phyloP scores from a whole-genome alignment of 2,329 filamentous ascomycete genomes.

The Blastomyces parvus region DNA sequence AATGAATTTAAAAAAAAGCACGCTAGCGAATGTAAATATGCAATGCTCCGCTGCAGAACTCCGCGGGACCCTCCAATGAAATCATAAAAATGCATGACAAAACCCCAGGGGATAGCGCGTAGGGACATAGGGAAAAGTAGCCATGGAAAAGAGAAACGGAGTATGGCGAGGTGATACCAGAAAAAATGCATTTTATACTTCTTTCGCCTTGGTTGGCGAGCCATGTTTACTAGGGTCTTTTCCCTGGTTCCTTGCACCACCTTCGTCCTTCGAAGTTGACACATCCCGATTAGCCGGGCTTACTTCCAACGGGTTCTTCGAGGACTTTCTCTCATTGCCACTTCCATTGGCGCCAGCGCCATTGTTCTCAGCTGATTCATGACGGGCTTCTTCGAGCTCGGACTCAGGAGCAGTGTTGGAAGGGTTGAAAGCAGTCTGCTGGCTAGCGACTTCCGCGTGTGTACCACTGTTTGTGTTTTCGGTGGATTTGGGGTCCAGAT shows the following conservation, averaged over 20 bases:
- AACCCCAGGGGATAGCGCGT: background rate
- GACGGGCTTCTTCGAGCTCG: background rate
- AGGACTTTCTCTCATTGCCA: background rate
- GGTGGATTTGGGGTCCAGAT: constrained; percentile 1
- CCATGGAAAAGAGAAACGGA: background rate
- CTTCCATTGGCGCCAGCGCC: background rate
- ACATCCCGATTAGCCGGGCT: constrained; percentile 7
- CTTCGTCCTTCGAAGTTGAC: background rate
- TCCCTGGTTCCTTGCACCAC: background rate
- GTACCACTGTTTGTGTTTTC: constrained; percentile 3
- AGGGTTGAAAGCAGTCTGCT: constrained; percentile 1
- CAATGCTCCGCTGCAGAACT: background rate
- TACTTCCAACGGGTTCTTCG: constrained; percentile 4
- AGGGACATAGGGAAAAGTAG: background rate
- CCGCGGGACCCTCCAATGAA: background rate
- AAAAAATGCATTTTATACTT: background rate
- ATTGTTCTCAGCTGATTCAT: background rate
- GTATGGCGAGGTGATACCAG: background rate
- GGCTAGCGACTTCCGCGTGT: constrained; percentile 2
- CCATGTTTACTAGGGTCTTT: constrained; percentile 4
- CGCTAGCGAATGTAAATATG: background rate
- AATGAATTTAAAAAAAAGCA: background rate
- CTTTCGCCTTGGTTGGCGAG: background rate
- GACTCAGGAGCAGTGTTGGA: constrained; percentile 1
- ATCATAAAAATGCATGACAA: background rate